Base-by-base conservation (phyloP, 495 filamentous ascomycete genomes). In the Aspergillus biplanus region DNA sequence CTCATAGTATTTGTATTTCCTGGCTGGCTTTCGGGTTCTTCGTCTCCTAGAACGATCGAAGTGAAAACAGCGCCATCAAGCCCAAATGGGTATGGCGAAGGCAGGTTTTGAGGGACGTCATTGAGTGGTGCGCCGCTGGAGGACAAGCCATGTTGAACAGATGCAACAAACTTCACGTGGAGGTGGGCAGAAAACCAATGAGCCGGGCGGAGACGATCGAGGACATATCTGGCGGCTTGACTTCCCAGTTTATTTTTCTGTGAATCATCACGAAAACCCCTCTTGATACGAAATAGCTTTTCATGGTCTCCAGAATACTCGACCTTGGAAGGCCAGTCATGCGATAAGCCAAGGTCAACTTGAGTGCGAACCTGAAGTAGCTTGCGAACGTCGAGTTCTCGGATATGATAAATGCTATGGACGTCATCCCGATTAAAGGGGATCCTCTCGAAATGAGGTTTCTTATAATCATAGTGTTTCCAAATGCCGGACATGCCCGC, bases 161-260 rank as follows among this genome's bases (percentile, higher is more conserved):
- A 69, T 8, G 93, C 94, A 3, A 88, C 71, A 67, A 89, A 98
- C 69, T 92, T 93, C 71, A 89, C 87, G 74, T 99, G 95, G 71
- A 97, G 64, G 73, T 99, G 95, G 2, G 93, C 95, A 8, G 93
- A 91, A 73, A 98, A 97, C 95, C 95, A 99, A 70, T 92, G 90
- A 0, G 83, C 77, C 4, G 95, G 95, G 35, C 91, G 82, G 42
- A 98, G 76, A 33, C 91, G 83, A 69, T 95, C 87, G 69, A 98
- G 82, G 6, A 96, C 87, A 49, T 90, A 85, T 64, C 81, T 82
- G 0, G 92, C 93, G 0, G 95, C 93, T 6, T 80, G 73, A 61
- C 85, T 97, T 0, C 95, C 95, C 6, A 99, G 76, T 35, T 71
- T 85, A 0, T 92, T 92, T 39, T 83, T 80, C 33, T 75, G 71